Percentiles rank a stretch among this genome's conserved stretches.
phyloP scores from a whole-genome alignment of 2,329 filamentous ascomycete species.

The Orbilia javanica region DNA sequence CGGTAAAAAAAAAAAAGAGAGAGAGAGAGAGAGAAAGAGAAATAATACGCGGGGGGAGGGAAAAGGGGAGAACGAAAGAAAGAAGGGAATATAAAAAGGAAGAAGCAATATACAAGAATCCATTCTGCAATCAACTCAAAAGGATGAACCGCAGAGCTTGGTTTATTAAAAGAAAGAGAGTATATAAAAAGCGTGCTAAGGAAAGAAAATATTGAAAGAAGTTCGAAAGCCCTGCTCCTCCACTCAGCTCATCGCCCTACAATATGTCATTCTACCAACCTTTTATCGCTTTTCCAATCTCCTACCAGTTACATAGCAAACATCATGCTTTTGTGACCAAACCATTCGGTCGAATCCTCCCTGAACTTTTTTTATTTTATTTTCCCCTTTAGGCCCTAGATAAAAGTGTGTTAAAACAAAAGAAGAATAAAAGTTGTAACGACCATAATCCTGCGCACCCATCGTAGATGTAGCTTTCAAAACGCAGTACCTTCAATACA shows the following conservation, averaged over 20 bases:
- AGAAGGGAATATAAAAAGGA: slow-evolving; percentile 18
- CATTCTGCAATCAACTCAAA: background rate
- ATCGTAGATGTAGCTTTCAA: slow-evolving; percentile 15
- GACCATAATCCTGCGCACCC: slow-evolving; percentile 1
- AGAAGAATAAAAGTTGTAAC: background rate
- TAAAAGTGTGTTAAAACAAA: background rate
- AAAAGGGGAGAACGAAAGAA: background rate
- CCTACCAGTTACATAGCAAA: background rate
- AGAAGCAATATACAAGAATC: slow-evolving; percentile 25
- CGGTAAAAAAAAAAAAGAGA: background rate
- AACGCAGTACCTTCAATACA: slow-evolving; percentile 8
- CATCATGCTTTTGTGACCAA: slow-evolving; percentile 13
- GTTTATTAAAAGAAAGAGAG: slow-evolving; percentile 4
- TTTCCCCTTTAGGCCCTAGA: background rate
- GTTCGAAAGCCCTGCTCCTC: background rate
- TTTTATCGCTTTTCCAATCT: background rate
- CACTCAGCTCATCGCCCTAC: background rate
- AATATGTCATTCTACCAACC: background rate
- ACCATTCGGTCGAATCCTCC: too few relatives aligned
- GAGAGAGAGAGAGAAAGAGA: background rate
- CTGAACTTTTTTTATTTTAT: background rate
- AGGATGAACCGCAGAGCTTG: slow-evolving; percentile 10
- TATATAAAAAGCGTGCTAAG: background rate
- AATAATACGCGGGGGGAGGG: background rate
- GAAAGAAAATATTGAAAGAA: background rate